Evolutionary conservation across 192 early-diverging fungal genomes (phyloP), one percentile per base, ranked within the genome.

Genomic region (Chytriomyces sp.): DNA sequence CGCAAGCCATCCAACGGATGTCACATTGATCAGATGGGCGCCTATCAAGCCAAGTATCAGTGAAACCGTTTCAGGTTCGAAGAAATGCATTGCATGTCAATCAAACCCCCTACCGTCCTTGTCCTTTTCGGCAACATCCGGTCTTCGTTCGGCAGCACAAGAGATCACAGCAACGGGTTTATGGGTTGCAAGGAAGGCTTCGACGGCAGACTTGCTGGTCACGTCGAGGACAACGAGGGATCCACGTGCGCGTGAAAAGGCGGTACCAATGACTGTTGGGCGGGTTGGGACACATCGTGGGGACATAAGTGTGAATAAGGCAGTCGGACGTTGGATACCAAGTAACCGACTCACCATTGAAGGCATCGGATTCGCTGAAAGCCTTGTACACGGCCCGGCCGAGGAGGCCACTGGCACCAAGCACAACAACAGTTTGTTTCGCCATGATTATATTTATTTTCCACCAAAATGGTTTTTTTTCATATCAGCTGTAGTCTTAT

Each of bases 121-220:
- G 79, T 94, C 85, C 18, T 82, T 84, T 45, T 90, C 91, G 35
- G 92, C 94, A 3, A 94, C 92, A 69, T 95, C 92, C 1, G 95
- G 95, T 0, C 92, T 87, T 35, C 93, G 87, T 78, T 95, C 95
- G 44, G 94, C 95, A 11, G 95, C 95, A 74, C 93, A 93, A 79
- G 95, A 92, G 18, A 97, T 87, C 26, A 97, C 81, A 84, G 89
- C 87, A 66, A 83, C 73, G 6, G 94, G 94, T 44, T 84, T 82
- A 11, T 89, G 79, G 26, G 79, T 24, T 3, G 77, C 80, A 2
- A 96, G 46, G 71, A 93, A 91, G 7, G 70, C 67, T 13, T 74
- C 72, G 6, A 91, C 86, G 10, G 84, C 90, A 11, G 65, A 48
- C 8, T 77, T 49, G 72, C 92, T 85, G 11, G 84, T 89, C 28